These are phyloP conservation scores for Periconia sp. DNA, from an alignment of 2,329 filamentous ascomycete species.

Conservation along the genomic window DNA sequence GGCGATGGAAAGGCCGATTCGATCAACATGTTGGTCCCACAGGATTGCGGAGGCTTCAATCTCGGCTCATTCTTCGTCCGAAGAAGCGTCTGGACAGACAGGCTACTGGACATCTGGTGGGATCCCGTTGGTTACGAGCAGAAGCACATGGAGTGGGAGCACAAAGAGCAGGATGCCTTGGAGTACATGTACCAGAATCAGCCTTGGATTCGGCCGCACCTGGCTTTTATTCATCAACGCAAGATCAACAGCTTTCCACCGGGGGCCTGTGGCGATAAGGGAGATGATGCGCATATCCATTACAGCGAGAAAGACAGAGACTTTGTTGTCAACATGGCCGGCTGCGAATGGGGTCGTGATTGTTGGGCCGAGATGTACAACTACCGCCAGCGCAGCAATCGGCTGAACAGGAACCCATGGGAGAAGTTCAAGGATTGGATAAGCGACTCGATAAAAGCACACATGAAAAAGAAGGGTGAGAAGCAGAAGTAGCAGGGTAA, in stretches of 20 bases:
- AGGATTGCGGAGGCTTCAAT: constrained; percentile 96
- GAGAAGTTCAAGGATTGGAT: constrained; percentile 65
- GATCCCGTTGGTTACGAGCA: constrained; percentile 97
- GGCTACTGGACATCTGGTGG: constrained; percentile 96
- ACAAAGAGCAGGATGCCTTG: constrained; percentile 96
- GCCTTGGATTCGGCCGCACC: constrained; percentile 88
- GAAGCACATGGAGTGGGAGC: constrained; percentile 98
- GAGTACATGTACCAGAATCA: constrained; percentile 91
- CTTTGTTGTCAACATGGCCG: constrained; percentile 98
- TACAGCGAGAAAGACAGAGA: constrained; percentile 86
- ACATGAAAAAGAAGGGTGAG: constrained; percentile 33
- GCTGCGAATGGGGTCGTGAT: constrained; percentile 94
- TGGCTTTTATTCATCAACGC: constrained; percentile 88
- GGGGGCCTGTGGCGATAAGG: constrained; percentile 82
- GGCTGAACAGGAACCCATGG: constrained; percentile 83
- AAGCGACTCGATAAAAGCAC: constrained; percentile 44
- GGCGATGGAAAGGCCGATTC: constrained; percentile 81
- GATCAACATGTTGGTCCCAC: constrained; percentile 85
- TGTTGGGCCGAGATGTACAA: constrained; percentile 99
- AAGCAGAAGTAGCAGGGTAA: constrained; percentile 20
- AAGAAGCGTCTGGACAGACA: constrained; percentile 86
- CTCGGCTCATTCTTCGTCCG: constrained; percentile 93
- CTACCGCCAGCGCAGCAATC: constrained; percentile 89
- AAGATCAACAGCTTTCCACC: constrained; percentile 93
- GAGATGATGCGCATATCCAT: constrained; percentile 78